Conservation (phyloP, 2,329 filamentous ascomycete species). For the Cytospora piceae region DNA sequence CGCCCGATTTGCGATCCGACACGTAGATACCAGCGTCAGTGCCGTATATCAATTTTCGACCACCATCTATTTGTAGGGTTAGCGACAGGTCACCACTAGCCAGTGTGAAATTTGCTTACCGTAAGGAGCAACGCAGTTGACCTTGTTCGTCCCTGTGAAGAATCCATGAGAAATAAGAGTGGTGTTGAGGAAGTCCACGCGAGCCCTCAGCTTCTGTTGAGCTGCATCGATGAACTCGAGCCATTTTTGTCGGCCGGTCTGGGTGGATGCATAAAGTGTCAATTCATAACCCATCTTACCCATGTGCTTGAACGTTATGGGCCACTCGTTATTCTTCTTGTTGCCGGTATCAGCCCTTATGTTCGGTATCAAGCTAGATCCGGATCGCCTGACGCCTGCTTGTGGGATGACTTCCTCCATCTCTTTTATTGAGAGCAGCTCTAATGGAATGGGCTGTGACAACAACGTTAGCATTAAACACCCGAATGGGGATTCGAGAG, state of each 20-base stretch:
- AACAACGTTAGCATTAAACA: slow-evolving; percentile 29
- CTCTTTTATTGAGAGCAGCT: slow-evolving; percentile 89
- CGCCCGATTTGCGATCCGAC: slow-evolving; percentile 87
- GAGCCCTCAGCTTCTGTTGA: slow-evolving; percentile 83
- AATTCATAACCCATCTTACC: slow-evolving; percentile 95
- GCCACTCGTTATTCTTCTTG: slow-evolving; percentile 76
- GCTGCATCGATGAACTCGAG: slow-evolving; percentile 93
- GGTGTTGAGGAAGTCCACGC: slow-evolving; percentile 88
- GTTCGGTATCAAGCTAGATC: slow-evolving; percentile 76
- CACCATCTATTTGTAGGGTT: slow-evolving; percentile 69
- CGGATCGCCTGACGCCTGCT: slow-evolving; percentile 81
- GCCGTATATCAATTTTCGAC: slow-evolving; percentile 90
- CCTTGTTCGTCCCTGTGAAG: slow-evolving; percentile 71
- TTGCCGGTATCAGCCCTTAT: slow-evolving; percentile 59
- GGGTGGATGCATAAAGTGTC: slow-evolving; percentile 84
- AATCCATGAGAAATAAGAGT: slow-evolving; percentile 62
- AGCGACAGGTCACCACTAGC: slow-evolving; percentile 24
- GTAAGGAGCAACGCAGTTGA: slow-evolving; percentile 93
- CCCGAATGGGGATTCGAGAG: too few relatives aligned
- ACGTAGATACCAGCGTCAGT: slow-evolving; percentile 94
- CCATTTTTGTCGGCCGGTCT: slow-evolving; percentile 91
- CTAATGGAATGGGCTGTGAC: slow-evolving; percentile 81
- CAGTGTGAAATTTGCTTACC: slow-evolving; percentile 56
- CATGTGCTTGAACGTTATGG: slow-evolving; percentile 94
- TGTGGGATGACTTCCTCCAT: slow-evolving; percentile 95